These are phyloP conservation scores for Tephrocybe sp. DNA, from an alignment of 768 basidiomycete species.

Conservation along the genomic window DNA sequence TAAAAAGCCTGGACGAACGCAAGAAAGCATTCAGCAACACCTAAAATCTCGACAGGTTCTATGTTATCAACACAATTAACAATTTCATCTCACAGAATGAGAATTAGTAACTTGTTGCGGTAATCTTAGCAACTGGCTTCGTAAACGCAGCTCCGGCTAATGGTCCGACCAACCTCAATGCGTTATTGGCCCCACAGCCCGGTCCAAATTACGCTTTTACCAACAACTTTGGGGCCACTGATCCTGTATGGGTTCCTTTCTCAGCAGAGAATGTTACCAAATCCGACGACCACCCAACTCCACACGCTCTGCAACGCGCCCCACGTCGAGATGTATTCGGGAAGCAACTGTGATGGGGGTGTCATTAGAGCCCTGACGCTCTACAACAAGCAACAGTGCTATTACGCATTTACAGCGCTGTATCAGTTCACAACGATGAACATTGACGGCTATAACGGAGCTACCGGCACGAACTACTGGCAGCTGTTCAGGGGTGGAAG, in stretches of 20 bases:
- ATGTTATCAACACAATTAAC: not conserved
- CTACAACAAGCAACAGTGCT: not conserved
- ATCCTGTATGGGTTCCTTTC: not conserved
- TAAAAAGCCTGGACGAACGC: no score
- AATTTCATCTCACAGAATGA: not conserved
- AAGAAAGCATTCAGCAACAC: no score
- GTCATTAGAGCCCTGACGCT: not conserved
- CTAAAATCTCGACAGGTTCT: not conserved
- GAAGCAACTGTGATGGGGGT: not conserved
- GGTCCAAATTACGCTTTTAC: not conserved
- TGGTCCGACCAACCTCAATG: not conserved
- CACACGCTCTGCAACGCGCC: not conserved
- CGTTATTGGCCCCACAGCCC: not conserved
- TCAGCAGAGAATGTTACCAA: not conserved
- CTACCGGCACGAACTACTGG: not conserved
- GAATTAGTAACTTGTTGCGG: not conserved
- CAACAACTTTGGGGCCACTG: not conserved
- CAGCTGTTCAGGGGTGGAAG: not conserved
- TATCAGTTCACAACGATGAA: not conserved
- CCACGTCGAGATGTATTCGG: not conserved
- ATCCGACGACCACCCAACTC: not conserved
- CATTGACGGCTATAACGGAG: not conserved
- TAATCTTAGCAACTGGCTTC: not conserved
- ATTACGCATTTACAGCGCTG: not conserved
- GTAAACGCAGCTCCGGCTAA: not conserved